Conservation (phyloP, 495 filamentous ascomycete genomes). For the Hypoxylon fragiforme region DNA sequence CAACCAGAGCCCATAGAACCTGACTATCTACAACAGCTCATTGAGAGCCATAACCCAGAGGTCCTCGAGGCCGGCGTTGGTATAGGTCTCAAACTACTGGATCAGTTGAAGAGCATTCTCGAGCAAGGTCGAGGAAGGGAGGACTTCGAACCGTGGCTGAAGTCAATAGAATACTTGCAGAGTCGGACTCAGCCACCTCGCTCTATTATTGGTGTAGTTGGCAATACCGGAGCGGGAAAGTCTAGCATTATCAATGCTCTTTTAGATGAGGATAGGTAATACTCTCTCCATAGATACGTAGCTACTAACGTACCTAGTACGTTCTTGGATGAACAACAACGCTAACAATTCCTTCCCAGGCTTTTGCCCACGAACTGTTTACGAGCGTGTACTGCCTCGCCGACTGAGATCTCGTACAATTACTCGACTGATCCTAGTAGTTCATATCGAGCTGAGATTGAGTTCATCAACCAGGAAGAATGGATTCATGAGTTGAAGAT, state of each 20-base stretch:
- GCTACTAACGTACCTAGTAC: too few species aligned
- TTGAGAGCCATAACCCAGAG: conserved; percentile 8
- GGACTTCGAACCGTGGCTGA: conserved; percentile 43
- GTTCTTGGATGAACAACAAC: not conserved
- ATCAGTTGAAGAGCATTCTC: conserved; percentile 21
- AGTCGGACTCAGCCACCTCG: conserved; percentile 32
- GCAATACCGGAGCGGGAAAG: conserved; percentile 63
- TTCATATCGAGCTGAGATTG: conserved; percentile 64
- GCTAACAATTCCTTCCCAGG: conserved; percentile 11
- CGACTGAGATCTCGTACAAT: conserved; percentile 69
- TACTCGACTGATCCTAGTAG: conserved; percentile 43
- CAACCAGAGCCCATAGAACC: not conserved
- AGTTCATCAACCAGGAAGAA: conserved; percentile 61
- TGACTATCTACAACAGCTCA: conserved; percentile 9
- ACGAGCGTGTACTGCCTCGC: conserved; percentile 66
- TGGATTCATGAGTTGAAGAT: conserved; percentile 59
- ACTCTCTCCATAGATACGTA: not conserved
- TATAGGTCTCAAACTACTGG: conserved; percentile 31
- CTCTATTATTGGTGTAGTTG: conserved; percentile 60
- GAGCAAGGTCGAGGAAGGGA: conserved; percentile 2
- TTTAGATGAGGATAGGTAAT: conserved; percentile 55
- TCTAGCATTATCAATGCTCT: conserved; percentile 64
- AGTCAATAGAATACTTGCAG: conserved; percentile 43
- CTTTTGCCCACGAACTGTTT: conserved; percentile 46
- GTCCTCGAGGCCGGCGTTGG: conserved; percentile 38